Conservation (phyloP, 306 rosid species). For the Begonia loranthoides region DNA sequence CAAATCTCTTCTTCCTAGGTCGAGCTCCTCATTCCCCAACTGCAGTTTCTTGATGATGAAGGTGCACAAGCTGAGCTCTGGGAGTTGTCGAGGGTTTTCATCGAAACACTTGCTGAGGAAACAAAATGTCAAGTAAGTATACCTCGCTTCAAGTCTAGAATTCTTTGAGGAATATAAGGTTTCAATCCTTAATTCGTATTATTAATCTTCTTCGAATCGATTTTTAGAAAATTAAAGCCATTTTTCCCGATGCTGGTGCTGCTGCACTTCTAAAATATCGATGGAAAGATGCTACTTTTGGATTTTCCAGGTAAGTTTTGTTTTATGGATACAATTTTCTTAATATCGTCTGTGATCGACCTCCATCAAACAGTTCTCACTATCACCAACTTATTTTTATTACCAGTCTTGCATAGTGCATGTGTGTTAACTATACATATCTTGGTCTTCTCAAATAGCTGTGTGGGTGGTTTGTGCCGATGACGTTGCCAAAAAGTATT, state of each 20-base stretch:
- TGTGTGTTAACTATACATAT: too few relatives aligned
- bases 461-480: too few relatives aligned
- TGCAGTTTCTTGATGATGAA: conserved; percentile 89
- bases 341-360: background rate
- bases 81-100: conserved; percentile 67
- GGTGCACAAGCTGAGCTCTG: conserved; percentile 96
- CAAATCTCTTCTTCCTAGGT: conserved; percentile 32
- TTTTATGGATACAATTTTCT: background rate
- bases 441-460: too few relatives aligned
- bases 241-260: conserved; percentile 97
- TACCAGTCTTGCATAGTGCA: too few relatives aligned
- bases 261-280: conserved; percentile 77
- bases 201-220: conserved; percentile 10
- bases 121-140: conserved; percentile 41
- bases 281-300: conserved; percentile 76
- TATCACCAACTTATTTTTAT: too few relatives aligned
- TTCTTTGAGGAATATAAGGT: background rate
- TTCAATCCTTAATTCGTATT: background rate
- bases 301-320: conserved; percentile 65
- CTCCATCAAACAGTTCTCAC: too few relatives aligned
- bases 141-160: conserved; percentile 1
- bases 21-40: conserved; percentile 92
- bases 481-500: too few relatives aligned
- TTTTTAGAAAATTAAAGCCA: conserved; percentile 75
- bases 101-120: conserved; percentile 66